phyloP scores from a whole-genome alignment of 345 rosid species.

The Brassica juncea region DNA sequence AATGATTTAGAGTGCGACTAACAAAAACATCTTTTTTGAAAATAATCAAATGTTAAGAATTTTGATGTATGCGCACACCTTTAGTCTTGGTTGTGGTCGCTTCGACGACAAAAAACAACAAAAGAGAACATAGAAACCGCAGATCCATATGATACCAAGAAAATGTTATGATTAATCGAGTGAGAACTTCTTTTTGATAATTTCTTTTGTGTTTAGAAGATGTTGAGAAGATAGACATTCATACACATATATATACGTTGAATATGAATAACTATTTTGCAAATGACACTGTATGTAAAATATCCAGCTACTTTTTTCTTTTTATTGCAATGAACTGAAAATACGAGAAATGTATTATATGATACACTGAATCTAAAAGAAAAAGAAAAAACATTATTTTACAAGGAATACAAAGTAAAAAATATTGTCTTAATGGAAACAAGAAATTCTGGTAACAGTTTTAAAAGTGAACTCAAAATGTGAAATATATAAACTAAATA shows the following conservation, averaged over 20 bases:
- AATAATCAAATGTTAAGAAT: not conserved
- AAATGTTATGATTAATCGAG: not conserved
- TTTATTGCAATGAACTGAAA: not conserved
- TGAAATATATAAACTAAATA: not conserved
- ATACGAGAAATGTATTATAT: not conserved
- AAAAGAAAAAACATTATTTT: not conserved
- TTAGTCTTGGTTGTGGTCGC: not conserved
- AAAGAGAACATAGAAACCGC: not conserved
- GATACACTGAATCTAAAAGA: not conserved
- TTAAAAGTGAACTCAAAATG: not conserved
- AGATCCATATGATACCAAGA: slow-evolving; percentile 12
- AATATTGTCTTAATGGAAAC: not conserved
- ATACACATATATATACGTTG: not conserved
- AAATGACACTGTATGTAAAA: not conserved
- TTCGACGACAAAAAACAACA: not conserved
- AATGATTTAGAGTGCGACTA: not conserved
- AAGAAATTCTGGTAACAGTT: not conserved
- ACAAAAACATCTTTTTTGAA: not conserved
- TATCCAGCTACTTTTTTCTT: not conserved
- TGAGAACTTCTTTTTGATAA: not conserved
- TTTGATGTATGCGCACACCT: slow-evolving; percentile 9
- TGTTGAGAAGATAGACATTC: not conserved
- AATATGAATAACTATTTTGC: not conserved
- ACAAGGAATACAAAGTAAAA: not conserved
- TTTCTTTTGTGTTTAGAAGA: not conserved